A percentile compares a stretch with the other conserved stretches of the same genome.
Conservation (phyloP, 495 filamentous ascomycete genomes). For the Xylaria bambusicola region DNA sequence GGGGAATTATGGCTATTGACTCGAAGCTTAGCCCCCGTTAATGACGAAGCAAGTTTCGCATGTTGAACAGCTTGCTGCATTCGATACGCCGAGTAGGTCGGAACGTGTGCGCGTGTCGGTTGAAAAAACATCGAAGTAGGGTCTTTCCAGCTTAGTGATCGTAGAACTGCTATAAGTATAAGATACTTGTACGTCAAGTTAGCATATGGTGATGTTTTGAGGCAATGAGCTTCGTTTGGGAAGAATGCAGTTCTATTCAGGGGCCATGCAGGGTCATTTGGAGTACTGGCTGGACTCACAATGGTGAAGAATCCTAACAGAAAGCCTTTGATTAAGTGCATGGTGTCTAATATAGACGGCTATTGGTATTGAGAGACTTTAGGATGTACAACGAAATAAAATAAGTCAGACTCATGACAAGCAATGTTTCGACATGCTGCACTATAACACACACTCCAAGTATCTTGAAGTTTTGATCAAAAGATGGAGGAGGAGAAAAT, state of each 20-base stretch:
- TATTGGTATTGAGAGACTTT: too few species aligned
- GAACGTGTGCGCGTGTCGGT: constrained; percentile 19
- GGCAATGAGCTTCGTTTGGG: not conserved
- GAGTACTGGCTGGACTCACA: constrained; percentile 14
- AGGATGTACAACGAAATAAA: too few species aligned
- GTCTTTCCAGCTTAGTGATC: constrained; percentile 27
- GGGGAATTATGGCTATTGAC: constrained; percentile 7
- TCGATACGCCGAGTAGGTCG: constrained; percentile 27
- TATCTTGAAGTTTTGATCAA: too few species aligned
- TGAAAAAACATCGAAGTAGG: constrained; percentile 34
- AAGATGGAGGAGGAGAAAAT: too few species aligned
- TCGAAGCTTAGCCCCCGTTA: not conserved
- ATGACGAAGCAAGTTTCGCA: constrained; percentile 11
- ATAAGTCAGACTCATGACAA: too few species aligned
- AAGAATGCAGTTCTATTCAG: not conserved
- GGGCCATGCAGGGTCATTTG: not conserved
- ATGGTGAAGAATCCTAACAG: constrained; percentile 31
- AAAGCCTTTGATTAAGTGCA: constrained; percentile 29
- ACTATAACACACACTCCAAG: not conserved
- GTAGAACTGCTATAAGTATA: constrained; percentile 23
- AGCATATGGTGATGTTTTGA: not conserved
- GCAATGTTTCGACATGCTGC: too few species aligned
- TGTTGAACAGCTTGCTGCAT: constrained; percentile 26
- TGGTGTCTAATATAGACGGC: too few species aligned
- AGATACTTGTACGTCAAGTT: constrained; percentile 18